phyloP scores from a whole-genome alignment of 2,329 filamentous ascomycete species.

The Fusarium lyarnte region DNA sequence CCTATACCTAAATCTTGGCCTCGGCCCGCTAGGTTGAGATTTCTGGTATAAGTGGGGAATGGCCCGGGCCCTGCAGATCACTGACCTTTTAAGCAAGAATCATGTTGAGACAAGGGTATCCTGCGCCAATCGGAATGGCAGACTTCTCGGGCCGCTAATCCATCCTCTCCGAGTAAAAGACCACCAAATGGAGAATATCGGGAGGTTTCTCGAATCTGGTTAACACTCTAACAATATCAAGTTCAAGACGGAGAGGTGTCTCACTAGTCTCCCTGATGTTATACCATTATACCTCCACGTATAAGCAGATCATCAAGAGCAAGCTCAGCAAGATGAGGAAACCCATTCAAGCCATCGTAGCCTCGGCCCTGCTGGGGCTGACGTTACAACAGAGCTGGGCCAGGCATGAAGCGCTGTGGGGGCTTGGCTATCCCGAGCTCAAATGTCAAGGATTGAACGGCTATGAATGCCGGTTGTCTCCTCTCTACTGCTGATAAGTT shows the following conservation, averaged over 20 bases:
- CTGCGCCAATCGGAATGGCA: neutral
- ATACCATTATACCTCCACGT: accelerated
- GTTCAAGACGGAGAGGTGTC: too few relatives aligned
- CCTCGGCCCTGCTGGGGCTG: neutral
- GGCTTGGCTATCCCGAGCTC: neutral
- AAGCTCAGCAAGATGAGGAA: neutral
- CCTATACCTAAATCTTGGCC: neutral
- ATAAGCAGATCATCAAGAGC: accelerated
- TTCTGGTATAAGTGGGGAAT: neutral
- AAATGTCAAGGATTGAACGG: neutral
- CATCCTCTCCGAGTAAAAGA: neutral
- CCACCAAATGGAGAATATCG: neutral
- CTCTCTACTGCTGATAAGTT: neutral
- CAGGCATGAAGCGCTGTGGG: neutral
- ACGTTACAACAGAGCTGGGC: neutral
- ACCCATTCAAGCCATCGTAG: neutral
- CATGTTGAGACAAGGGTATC: accelerated
- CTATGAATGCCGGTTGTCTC: neutral
- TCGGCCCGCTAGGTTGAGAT: neutral
- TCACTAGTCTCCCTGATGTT: neutral
- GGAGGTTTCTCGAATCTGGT: neutral
- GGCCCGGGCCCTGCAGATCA: neutral
- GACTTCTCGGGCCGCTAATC: neutral
- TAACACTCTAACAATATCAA: neutral
- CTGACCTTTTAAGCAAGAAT: neutral